These are phyloP conservation scores for Kodamaea sp. DNA, from an alignment of 1,139 yeast genomes.

Conservation along the genomic window DNA sequence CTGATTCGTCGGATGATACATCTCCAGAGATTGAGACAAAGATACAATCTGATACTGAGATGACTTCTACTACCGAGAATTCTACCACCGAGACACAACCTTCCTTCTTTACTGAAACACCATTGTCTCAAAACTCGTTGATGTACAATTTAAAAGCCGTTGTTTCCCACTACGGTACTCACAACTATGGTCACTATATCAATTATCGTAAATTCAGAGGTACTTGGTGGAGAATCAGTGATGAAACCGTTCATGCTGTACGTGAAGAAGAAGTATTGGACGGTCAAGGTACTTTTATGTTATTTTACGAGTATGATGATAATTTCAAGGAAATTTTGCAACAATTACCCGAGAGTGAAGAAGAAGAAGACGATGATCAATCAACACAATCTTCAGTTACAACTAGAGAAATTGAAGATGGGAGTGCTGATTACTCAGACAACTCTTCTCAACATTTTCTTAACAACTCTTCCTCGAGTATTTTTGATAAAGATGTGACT, in stretches of 20 bases:
- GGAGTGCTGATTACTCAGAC: slow-evolving; percentile 1
- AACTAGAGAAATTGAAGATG: slow-evolving; percentile 1
- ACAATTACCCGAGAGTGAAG: slow-evolving; percentile 33
- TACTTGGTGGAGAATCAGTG: slow-evolving; percentile 93
- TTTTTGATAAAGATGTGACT: slow-evolving; percentile 5
- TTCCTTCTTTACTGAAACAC: neutral
- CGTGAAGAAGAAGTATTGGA: slow-evolving; percentile 73
- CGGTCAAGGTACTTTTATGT: slow-evolving; percentile 88
- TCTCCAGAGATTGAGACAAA: no score
- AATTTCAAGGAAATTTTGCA: slow-evolving; percentile 33
- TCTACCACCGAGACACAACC: neutral
- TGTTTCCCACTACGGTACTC: slow-evolving; percentile 89
- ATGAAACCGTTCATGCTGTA: slow-evolving; percentile 79
- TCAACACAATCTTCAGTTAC: slow-evolving; percentile 4
- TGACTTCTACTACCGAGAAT: no score
- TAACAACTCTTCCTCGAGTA: slow-evolving; percentile 1
- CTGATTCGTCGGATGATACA: neutral
- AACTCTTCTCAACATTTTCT: slow-evolving; percentile 4
- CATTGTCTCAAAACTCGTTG: slow-evolving; percentile 25
- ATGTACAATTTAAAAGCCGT: slow-evolving; percentile 76
- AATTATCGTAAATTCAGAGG: slow-evolving; percentile 79
- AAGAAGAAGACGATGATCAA: slow-evolving; percentile 20
- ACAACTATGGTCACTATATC: slow-evolving; percentile 92
- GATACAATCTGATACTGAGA: neutral
- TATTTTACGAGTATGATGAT: slow-evolving; percentile 68